Conservation (phyloP, 768 basidiomycete species). For the Boletus huronensis region DNA sequence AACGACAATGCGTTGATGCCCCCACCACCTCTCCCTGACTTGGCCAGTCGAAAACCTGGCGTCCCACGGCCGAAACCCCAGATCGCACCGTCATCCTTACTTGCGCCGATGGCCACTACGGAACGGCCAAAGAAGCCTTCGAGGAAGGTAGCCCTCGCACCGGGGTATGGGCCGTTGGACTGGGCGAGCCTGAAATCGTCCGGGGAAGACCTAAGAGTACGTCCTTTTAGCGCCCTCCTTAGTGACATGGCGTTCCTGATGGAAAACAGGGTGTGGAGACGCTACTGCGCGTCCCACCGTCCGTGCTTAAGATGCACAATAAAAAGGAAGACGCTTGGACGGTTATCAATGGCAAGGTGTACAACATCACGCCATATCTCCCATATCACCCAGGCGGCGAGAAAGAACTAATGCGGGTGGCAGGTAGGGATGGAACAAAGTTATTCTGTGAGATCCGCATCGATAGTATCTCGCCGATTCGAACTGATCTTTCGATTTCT, state of each 20-base stretch:
- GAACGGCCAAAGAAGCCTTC: slow-evolving; percentile 55
- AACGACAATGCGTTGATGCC: slow-evolving; percentile 53
- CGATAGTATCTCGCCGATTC: neutral
- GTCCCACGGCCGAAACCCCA: slow-evolving; percentile 22
- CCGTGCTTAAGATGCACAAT: slow-evolving; percentile 76
- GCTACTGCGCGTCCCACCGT: slow-evolving; percentile 68
- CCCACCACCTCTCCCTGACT: slow-evolving; percentile 42
- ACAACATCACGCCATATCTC: slow-evolving; percentile 92
- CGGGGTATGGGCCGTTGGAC: slow-evolving; percentile 89
- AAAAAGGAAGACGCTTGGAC: slow-evolving; percentile 90
- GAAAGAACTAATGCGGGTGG: slow-evolving; percentile 90
- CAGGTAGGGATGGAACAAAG: slow-evolving; percentile 92
- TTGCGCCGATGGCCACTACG: slow-evolving; percentile 61
- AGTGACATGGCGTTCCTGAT: neutral
- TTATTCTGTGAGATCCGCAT: slow-evolving; percentile 71
- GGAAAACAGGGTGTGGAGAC: slow-evolving; percentile 61
- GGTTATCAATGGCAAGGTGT: slow-evolving; percentile 88
- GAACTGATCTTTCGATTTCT: slow-evolving; percentile 2
- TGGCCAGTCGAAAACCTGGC: slow-evolving; percentile 36
- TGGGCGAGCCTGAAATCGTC: slow-evolving; percentile 89
- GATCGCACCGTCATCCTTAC: slow-evolving; percentile 41
- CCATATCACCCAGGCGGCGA: slow-evolving; percentile 93
- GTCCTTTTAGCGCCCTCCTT: slow-evolving; percentile 18
- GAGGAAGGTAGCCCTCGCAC: slow-evolving; percentile 84
- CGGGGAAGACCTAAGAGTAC: slow-evolving; percentile 73